Evolutionary conservation across 2,329 filamentous ascomycete genomes (phyloP), one percentile per base, ranked within the genome.

Genomic region (Diaporthe vaccinii): DNA sequence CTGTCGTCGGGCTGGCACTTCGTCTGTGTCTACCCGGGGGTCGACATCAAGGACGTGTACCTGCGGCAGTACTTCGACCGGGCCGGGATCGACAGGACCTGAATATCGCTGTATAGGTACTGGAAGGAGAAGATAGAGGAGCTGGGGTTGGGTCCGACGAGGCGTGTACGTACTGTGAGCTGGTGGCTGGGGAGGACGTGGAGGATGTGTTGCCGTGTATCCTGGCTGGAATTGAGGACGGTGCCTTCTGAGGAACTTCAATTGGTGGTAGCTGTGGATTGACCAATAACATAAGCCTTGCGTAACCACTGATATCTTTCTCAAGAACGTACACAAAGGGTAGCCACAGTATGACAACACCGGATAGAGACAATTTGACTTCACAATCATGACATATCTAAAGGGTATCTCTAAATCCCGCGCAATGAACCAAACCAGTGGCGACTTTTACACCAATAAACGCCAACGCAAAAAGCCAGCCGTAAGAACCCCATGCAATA

Each of bases 391-490:
- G 46, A 53, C 49, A 41, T 53, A 28, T 69, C 65, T 69, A 68
- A 69, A 41, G 65, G 65, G 65, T 69, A 69, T 69, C 65, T 69
- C 65, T 69, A 55, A 69, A 69, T 69, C 65, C 65, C 65, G 34
- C 65, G n/a, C 65, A 36, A 31, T 41, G 17, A 41, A 39, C 28
- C 49, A 41, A 69, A 68, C 12, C 46, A 53, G 14, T 25, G 15
- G 65, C n/a, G 39, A 25, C 4, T 55, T 69, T 55, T 31, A 39
- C 65, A 39, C 65, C 65, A 20, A 55, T 69, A 2, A 69, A 55
- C 65, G 49, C 65, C 65, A 20, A 69, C 55, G 65, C 65, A 39
- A 20, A 9, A 20, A 53, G 6, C 31, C 44, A 68, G 31, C 62
- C 44, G 22, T 68, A 9, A 36, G 12, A 53, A 17, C 46, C 65